Percentiles rank a stretch among this genome's conserved stretches.
phyloP scores from a whole-genome alignment of 495 filamentous ascomycete species.

The Endocarpon pusillum region DNA sequence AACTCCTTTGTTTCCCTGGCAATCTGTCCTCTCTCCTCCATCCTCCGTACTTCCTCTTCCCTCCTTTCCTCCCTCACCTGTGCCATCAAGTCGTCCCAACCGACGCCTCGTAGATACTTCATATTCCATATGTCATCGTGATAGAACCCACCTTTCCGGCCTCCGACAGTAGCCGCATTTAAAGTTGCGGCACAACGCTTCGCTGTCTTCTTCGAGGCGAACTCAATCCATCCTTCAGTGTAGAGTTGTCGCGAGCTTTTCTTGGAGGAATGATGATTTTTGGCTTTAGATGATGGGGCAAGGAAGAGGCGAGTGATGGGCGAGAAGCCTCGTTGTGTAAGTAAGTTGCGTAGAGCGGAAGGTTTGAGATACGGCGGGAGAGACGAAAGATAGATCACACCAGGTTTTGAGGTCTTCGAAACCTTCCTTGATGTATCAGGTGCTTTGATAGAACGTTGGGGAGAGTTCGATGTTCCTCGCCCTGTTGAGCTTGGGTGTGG shows the following conservation, averaged over 20 bases:
- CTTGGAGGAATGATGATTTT: conserved; percentile 41
- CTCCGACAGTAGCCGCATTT: conserved; percentile 69
- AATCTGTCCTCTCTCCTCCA: conserved; percentile 62
- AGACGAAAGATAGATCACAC: conserved; percentile 77
- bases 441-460: conserved; percentile 8
- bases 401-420: conserved; percentile 20
- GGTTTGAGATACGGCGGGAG: conserved; percentile 94
- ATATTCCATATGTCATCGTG: conserved; percentile 85
- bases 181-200: conserved; percentile 71
- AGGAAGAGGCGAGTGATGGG: conserved; percentile 76
- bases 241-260: conserved; percentile 80
- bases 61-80: conserved; percentile 68
- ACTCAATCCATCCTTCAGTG: conserved; percentile 92
- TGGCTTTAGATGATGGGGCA: conserved; percentile 51
- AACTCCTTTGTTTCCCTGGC: conserved; percentile 74
- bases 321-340: conserved; percentile 51
- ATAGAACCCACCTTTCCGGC: conserved; percentile 77
- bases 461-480: conserved; percentile 11
- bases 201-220: conserved; percentile 56
- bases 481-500: conserved; percentile 5
- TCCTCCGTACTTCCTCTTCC: conserved; percentile 59
- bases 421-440: conserved; percentile 10
- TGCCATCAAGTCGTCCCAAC: conserved; percentile 50
- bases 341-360: conserved; percentile 53
- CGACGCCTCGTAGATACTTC: conserved; percentile 70